Percentiles rank a stretch among this genome's conserved stretches.
phyloP scores from a whole-genome alignment of 805 yeast species.

The Candida palmyrensis region DNA sequence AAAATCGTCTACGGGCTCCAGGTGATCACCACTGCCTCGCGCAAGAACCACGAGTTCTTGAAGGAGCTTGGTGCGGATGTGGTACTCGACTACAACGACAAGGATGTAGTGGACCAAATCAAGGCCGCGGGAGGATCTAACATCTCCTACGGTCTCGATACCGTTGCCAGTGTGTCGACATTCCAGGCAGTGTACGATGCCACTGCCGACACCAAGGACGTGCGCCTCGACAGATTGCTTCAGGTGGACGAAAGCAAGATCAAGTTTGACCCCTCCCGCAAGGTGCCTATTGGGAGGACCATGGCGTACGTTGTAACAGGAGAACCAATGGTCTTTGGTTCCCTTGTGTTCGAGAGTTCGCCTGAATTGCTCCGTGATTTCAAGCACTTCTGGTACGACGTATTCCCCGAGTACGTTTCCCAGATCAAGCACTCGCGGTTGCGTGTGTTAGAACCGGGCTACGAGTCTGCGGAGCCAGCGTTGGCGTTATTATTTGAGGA shows the following conservation, averaged over 20 bases:
- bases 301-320: conserved; percentile 12
- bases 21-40: conserved; percentile 24
- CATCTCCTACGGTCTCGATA: conserved; percentile 23
- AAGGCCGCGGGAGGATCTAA: conserved; percentile 12
- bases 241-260: conserved; percentile 10
- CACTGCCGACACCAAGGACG: conserved; percentile 15
- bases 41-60: conserved; percentile 18
- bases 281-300: conserved; percentile 9
- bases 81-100: conserved; percentile 23
- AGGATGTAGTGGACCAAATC: conserved; percentile 18
- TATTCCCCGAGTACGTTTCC: conserved; percentile 13
- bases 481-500: conserved; percentile 27
- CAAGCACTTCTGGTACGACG: conserved; percentile 16
- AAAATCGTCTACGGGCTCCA: conserved; percentile 23
- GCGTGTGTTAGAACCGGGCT: conserved; percentile 21
- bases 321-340: neutral
- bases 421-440: conserved; percentile 15
- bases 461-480: conserved; percentile 29
- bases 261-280: conserved; percentile 5
- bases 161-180: conserved; percentile 16
- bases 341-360: neutral
- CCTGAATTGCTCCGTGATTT: conserved; percentile 3
- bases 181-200: conserved; percentile 24
- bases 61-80: conserved; percentile 25
- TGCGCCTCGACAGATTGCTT: conserved; percentile 16